Conservation (phyloP, 352 stramenopile species). For the Phytophthora constricta region DNA sequence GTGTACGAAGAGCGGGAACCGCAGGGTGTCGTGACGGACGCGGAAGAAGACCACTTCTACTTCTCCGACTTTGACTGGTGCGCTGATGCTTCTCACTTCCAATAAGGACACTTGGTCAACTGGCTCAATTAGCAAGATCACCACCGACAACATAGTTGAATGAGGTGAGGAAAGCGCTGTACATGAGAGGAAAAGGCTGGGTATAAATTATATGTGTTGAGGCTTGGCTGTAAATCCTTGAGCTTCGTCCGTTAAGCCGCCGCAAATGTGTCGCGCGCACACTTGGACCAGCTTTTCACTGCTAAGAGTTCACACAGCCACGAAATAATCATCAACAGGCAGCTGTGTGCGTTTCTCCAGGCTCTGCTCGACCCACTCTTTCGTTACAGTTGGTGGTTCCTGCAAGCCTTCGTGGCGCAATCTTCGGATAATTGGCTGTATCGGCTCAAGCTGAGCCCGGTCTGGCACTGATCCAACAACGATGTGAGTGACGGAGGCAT, state of each 20-base stretch:
- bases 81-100: constrained; percentile 53
- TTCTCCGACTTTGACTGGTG: constrained; percentile 87
- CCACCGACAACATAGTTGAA: constrained; percentile 10
- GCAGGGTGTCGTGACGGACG: constrained; percentile 26
- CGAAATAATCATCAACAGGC: constrained; percentile 58
- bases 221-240: neutral
- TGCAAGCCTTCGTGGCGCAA: constrained; percentile 49
- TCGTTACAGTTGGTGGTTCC: constrained; percentile 64
- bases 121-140: too few species aligned
- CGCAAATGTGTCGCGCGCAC: neutral
- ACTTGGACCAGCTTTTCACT: neutral
- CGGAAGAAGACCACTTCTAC: constrained; percentile 44
- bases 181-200: constrained; percentile 9
- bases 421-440: constrained; percentile 53
- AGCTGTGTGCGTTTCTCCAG: constrained; percentile 54
- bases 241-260: constrained; percentile 1
- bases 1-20: constrained; percentile 61
- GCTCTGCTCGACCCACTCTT: constrained; percentile 69
- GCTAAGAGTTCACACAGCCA: constrained; percentile 51
- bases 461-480: constrained; percentile 44
- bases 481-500: constrained; percentile 67
- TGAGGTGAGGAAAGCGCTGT: neutral
- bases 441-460: constrained; percentile 35
- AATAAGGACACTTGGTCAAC: constrained; percentile 23
- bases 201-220: constrained; percentile 55